Evolutionary conservation across 164 flowering plant species (phyloP), one percentile per base, ranked within the genome.

Genomic region (Chloranthus sessilifolius): DNA sequence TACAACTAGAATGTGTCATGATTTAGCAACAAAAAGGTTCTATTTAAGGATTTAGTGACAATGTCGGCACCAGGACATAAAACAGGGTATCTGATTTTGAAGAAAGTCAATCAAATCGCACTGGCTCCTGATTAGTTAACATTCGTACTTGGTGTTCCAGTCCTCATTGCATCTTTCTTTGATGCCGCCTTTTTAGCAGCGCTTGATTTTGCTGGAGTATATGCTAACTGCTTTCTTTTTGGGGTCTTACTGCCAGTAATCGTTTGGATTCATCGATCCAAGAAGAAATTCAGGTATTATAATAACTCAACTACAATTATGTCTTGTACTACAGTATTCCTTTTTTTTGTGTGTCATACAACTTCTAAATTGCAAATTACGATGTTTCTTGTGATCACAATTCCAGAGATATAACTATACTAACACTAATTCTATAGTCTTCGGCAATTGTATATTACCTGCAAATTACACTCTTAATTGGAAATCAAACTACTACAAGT

Each of bases 151-250:
- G 74, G 65, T 40, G 56, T 54, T 58, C 73, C 83, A 23, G 63
- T 78, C 26, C 37, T 75, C 37, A 60, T 82, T 50, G 82, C 80
- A n/a, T 68, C 80, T 22, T 72, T 68, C 60, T 79, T 70, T 39
- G 73, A 45, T 26, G 64, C 80, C 1, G 68, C 81, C 3, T 79
- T 82, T 36, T 68, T 81, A 10, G 73, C 62, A 47, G 77, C 83
- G 26, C 68, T 82, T 45, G 77, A 82, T 58, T 80, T 70, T 74
- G 80, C 89, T 46, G 89, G 89, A 41, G 62, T 82, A 21, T 82
- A 82, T 63, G 85, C 85, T 12, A 79, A 82, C 35, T 80, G 85
- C 65, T 82, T 82, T 67, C 70, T 82, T 46, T 82, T 80, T 60
- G 83, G 89, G 45, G 55, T 80, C 44, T 74, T 82, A 52, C 89